Evolutionary conservation across 2,329 filamentous ascomycete species (phyloP), one percentile per base, ranked within the genome.

Genomic region (Cordyceps fumosorosea): DNA sequence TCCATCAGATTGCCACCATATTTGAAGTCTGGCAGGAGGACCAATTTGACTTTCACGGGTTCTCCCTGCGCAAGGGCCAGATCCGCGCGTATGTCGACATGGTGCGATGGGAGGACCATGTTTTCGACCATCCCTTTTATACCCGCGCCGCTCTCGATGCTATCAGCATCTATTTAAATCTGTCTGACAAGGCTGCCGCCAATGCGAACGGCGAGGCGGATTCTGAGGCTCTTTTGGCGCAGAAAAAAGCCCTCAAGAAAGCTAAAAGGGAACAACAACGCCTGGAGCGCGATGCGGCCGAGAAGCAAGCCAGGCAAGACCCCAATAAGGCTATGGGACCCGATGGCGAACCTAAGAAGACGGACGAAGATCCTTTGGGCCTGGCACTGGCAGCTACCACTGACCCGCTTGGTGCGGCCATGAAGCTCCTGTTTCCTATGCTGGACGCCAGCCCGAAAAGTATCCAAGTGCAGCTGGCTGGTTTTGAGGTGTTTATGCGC

Each of bases 11-110:
- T 62, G 88, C 89, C 73, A 91, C 90, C 75, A 96, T 99, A 67
- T 99, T 99, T 70, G 93, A 98, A 67, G 87, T 91, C 22, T 99
- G 95, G 95, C 89, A 96, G 72, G 96, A 99, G 73, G 95, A 99
- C 69, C 95, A 99, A 71, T 97, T 98, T 70, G 95, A 99, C 74
- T 99, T 99, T 80, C 96, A 99, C 80, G 91, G 87, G 73, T 99
- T 99, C 76, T 97, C 92, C 22, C 80, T 99, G n/a, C 84, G 95
- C 22, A 99, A 98, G 76, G 96, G 96, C 16, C 93, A 96, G 80
- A 91, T 98, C 64, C 84, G 93, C 62, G 90, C 95, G 1, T 99
- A 99, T 72, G 81, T 99, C 47, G 93, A 97, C 69, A 96, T 99
- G 91, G 82, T 99, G 53, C 86, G 89, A 68, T 99, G 95, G 96